A percentile compares a stretch with the other conserved stretches of the same genome.
These are phyloP conservation scores for Solanum peruvianum DNA, from an alignment of 257 asterid genomes.

Conservation along the genomic window DNA sequence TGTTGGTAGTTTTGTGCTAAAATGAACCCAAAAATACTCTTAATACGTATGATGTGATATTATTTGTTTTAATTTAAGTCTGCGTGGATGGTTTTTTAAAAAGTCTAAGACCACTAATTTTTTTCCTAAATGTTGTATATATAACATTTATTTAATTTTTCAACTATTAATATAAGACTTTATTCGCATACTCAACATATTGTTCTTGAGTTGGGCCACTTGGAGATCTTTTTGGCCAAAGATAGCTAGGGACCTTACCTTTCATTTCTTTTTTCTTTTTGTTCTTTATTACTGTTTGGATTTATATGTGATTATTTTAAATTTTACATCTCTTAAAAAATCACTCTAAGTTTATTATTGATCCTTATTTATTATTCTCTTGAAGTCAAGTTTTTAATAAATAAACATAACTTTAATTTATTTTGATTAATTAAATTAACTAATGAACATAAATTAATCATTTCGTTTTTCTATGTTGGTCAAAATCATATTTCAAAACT, in stretches of 20 bases:
- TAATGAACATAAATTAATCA: too few species aligned
- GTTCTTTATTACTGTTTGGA: background rate
- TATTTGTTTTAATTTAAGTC: background rate
- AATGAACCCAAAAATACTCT: background rate
- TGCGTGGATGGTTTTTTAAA: background rate
- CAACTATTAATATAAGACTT: background rate
- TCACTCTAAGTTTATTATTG: too few species aligned
- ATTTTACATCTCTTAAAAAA: too few species aligned
- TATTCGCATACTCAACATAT: accelerated
- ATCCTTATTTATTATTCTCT: too few species aligned
- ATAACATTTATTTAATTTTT: background rate
- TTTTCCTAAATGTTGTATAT: too few species aligned
- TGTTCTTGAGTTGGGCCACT: background rate
- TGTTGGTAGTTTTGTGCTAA: background rate
- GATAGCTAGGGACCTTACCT: background rate
- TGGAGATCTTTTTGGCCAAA: background rate
- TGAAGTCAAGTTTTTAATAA: too few species aligned
- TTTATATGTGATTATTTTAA: background rate
- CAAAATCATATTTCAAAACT: too few species aligned
- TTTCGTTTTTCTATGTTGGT: too few species aligned
- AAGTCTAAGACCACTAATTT: background rate
- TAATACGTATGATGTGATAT: background rate
- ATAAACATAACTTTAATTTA: too few species aligned
- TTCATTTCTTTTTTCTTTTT: too few species aligned
- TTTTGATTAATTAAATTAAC: too few species aligned